A percentile compares a stretch with the other conserved stretches of the same genome.
These are phyloP conservation scores for Aspergillus ellipticus DNA, from an alignment of 495 filamentous ascomycete genomes.

Conservation along the genomic window DNA sequence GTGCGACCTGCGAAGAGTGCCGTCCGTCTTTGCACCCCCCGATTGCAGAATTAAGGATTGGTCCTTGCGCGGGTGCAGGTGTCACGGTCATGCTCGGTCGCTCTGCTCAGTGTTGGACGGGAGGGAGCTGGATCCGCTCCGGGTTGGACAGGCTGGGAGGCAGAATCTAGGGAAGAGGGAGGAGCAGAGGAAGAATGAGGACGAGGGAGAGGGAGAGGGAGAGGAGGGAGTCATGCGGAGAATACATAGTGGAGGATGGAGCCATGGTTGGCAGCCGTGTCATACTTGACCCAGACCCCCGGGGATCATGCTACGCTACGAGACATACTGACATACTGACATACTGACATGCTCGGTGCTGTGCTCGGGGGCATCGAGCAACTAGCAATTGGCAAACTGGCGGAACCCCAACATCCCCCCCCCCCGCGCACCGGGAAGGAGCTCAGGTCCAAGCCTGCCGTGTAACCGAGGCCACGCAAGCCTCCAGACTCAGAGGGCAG, in stretches of 20 bases:
- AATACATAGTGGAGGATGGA: no score
- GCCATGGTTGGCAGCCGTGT: background rate
- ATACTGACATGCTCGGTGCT: no score
- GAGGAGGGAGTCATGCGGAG: background rate
- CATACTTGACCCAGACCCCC: background rate
- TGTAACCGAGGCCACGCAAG: conserved; percentile 1
- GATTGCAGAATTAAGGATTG: conserved; percentile 12
- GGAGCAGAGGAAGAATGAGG: no score
- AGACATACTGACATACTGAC: background rate
- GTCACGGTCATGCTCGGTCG: conserved; percentile 11
- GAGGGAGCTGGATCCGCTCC: background rate
- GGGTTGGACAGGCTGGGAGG: background rate
- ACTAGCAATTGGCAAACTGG: no score
- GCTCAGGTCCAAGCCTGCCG: background rate
- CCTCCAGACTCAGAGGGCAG: background rate
- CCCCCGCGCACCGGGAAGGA: background rate
- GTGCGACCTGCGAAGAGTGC: conserved; percentile 1
- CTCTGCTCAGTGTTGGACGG: background rate
- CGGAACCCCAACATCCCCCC: background rate
- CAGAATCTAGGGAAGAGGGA: no score
- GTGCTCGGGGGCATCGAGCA: no score
- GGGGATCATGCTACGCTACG: background rate
- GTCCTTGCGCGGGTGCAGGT: conserved; percentile 9
- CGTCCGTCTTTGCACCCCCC: background rate
- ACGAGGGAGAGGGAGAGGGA: no score